Percentiles rank a stretch among this genome's conserved stretches.
phyloP scores from a whole-genome alignment of 176 grass and related monocot genomes.

The Eleusine coracana region DNA sequence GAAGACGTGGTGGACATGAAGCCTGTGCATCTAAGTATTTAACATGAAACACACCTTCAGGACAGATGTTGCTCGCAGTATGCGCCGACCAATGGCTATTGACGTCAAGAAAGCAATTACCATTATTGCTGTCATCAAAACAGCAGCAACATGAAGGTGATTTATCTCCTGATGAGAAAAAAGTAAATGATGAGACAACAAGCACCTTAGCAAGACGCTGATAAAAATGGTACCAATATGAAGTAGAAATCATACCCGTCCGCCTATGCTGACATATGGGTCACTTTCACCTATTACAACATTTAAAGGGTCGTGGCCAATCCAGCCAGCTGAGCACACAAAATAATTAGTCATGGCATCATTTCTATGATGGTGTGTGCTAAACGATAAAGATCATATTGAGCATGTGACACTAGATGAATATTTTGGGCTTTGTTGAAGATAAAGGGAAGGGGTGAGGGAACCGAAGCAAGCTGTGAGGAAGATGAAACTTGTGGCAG shows the following conservation, averaged over 20 bases:
- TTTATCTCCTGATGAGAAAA: slow-evolving; percentile 69
- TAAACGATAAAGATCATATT: neutral
- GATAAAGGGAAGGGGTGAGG: neutral
- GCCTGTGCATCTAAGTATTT: slow-evolving; percentile 21
- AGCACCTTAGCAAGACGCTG: slow-evolving; percentile 21
- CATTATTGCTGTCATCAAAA: slow-evolving; percentile 91
- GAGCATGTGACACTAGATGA: neutral
- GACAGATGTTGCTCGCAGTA: slow-evolving; percentile 82
- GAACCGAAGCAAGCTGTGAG: neutral
- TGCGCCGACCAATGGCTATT: slow-evolving; percentile 80
- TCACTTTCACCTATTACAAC: slow-evolving; percentile 90
- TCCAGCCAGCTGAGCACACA: slow-evolving; percentile 89
- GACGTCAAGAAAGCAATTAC: slow-evolving; percentile 78
- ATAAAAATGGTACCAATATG: slow-evolving; percentile 17
- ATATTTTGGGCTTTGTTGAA: neutral
- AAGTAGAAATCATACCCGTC: slow-evolving; percentile 61
- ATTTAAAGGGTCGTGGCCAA: slow-evolving; percentile 81
- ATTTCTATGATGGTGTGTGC: neutral
- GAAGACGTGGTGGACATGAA: slow-evolving; percentile 14
- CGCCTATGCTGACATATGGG: slow-evolving; percentile 82
- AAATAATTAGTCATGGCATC: slow-evolving; percentile 32
- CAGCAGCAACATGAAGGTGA: slow-evolving; percentile 72
- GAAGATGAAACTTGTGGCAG: neutral
- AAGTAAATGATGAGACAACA: slow-evolving; percentile 29
- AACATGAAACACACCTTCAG: slow-evolving; percentile 65